Percentiles rank a stretch among this genome's conserved stretches.
Conservation (phyloP, 371 early-diverging fungal species). For the Haplosporangium sp. region DNA sequence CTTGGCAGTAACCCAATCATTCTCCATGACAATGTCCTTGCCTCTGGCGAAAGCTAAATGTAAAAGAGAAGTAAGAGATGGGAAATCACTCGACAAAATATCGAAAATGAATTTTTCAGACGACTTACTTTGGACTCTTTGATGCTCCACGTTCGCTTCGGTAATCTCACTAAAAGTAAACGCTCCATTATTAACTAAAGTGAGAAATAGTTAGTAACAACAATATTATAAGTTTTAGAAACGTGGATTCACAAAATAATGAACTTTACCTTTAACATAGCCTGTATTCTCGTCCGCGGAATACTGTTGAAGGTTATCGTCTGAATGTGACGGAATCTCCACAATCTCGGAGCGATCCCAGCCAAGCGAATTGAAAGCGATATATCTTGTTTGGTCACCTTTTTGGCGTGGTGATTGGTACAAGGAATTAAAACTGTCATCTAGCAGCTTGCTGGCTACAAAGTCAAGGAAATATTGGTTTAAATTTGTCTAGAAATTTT, state of each 20-base stretch:
- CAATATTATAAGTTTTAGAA: too few species aligned
- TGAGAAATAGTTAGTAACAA: not conserved
- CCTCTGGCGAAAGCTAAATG: slow-evolving; percentile 29
- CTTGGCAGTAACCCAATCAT: slow-evolving; percentile 71
- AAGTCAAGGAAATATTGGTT: not conserved
- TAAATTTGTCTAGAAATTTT: not conserved
- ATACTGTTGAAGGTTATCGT: slow-evolving; percentile 58
- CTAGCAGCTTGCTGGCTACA: slow-evolving; percentile 47
- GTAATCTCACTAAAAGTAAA: slow-evolving; percentile 21
- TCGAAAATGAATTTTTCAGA: not conserved
- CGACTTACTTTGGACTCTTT: slow-evolving; percentile 18
- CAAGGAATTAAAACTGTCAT: slow-evolving; percentile 54
- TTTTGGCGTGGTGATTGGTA: slow-evolving; percentile 16
- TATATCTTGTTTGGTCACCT: slow-evolving; percentile 50
- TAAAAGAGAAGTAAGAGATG: not conserved
- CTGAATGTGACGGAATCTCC: slow-evolving; percentile 61
- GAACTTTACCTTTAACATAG: slow-evolving; percentile 43
- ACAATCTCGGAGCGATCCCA: slow-evolving; percentile 85
- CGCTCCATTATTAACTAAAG: slow-evolving; percentile 24
- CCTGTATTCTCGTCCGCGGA: slow-evolving; percentile 59
- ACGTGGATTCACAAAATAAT: not conserved
- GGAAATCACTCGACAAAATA: not conserved
- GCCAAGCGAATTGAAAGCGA: slow-evolving; percentile 84
- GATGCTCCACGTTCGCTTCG: slow-evolving; percentile 9
- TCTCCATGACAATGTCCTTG: slow-evolving; percentile 75